Percentiles rank a stretch among this genome's conserved stretches.
Conservation (phyloP, 352 stramenopile species). For the Pythium phragmiticola region DNA sequence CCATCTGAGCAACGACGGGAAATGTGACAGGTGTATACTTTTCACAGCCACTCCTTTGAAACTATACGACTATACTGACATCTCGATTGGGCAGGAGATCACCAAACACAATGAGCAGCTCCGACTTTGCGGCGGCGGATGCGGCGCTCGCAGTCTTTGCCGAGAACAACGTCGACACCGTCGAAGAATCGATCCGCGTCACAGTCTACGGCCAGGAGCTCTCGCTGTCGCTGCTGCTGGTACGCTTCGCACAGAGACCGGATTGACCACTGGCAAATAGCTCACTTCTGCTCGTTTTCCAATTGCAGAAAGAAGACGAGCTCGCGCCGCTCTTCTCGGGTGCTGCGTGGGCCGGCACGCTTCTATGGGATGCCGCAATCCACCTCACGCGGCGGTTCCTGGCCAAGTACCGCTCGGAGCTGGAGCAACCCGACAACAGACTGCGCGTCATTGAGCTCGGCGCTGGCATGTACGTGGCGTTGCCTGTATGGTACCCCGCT, state of each 20-base stretch:
- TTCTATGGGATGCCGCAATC: slow-evolving; percentile 87
- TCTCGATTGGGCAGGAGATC: neutral
- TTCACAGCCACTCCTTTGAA: slow-evolving; percentile 1
- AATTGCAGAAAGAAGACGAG: slow-evolving; percentile 70
- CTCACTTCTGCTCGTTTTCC: neutral
- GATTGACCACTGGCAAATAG: neutral
- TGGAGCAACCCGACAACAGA: slow-evolving; percentile 30
- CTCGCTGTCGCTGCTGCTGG: slow-evolving; percentile 61
- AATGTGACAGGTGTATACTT: neutral
- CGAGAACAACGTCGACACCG: slow-evolving; percentile 51
- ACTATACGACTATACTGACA: neutral
- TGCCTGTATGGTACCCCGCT: neutral
- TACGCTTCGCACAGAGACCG: slow-evolving; percentile 17
- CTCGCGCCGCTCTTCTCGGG: slow-evolving; percentile 93
- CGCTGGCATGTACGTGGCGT: slow-evolving; percentile 59
- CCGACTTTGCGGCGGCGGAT: neutral
- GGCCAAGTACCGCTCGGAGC: slow-evolving; percentile 37
- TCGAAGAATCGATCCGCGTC: slow-evolving; percentile 60
- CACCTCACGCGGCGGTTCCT: slow-evolving; percentile 61
- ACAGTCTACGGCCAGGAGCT: slow-evolving; percentile 54
- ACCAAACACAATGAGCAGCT: neutral
- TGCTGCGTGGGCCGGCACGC: slow-evolving; percentile 91
- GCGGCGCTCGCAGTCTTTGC: slow-evolving; percentile 45
- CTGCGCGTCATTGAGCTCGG: slow-evolving; percentile 83
- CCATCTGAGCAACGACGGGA: neutral